Evolutionary conservation across 1,139 yeast genomes (phyloP).

Genomic region (Maudiozyma humilis): DNA sequence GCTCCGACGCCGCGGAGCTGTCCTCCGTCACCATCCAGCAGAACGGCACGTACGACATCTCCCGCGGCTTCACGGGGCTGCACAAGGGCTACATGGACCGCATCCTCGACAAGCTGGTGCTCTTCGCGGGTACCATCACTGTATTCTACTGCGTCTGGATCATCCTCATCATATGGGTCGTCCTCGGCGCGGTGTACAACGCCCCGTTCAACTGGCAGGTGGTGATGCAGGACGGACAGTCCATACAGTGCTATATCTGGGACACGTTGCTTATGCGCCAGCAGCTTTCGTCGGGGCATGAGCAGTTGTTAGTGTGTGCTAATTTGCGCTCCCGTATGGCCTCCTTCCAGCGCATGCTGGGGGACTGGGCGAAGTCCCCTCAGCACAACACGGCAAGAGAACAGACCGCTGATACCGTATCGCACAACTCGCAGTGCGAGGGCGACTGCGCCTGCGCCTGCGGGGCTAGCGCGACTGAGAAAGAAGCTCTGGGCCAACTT

Average conservation of each 20-base stretch:
- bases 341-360: constrained; percentile 23
- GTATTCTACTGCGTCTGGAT: constrained; percentile 26
- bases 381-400: constrained; percentile 3
- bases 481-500: constrained; percentile 10
- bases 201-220: constrained; percentile 36
- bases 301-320: constrained; percentile 22
- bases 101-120: constrained; percentile 20
- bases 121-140: constrained; percentile 28
- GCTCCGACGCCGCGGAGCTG: constrained; percentile 6
- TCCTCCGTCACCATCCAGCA: constrained; percentile 8
- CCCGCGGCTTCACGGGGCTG: constrained; percentile 24
- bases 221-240: constrained; percentile 37
- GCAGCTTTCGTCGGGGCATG: constrained; percentile 29
- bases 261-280: constrained; percentile 37
- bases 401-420: too few species aligned
- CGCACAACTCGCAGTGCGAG: too few species aligned
- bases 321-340: constrained; percentile 30
- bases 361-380: not conserved
- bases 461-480: not conserved
- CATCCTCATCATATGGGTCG: constrained; percentile 31
- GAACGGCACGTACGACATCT: constrained; percentile 14
- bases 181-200: constrained; percentile 29
- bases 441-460: too few species aligned
- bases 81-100: constrained; percentile 18
- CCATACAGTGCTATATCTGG: constrained; percentile 36